Conservation (phyloP, 768 basidiomycete genomes). For the Lactarius trivialis region DNA sequence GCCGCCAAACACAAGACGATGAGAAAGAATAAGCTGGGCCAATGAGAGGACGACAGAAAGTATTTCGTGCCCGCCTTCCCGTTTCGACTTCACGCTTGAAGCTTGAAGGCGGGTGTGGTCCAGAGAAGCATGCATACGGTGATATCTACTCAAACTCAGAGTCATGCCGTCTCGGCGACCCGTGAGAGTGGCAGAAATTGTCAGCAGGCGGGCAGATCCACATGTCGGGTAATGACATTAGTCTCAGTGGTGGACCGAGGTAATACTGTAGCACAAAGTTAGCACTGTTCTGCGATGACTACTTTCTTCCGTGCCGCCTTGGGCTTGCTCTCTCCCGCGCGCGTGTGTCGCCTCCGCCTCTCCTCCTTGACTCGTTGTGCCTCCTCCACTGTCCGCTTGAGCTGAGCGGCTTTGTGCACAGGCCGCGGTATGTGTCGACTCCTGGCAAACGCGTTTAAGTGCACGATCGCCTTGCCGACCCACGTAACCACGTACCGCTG, state of each 20-base stretch:
- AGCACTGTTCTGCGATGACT: slow-evolving; percentile 75
- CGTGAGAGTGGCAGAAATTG: background rate
- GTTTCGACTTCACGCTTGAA: background rate
- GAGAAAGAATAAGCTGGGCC: background rate
- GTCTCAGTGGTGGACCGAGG: background rate
- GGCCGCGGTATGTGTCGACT: slow-evolving; percentile 82
- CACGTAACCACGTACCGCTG: slow-evolving; percentile 49
- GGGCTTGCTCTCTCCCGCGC: slow-evolving; percentile 80
- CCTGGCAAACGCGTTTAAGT: slow-evolving; percentile 32
- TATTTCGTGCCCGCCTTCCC: background rate
- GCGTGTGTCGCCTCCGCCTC: slow-evolving; percentile 81
- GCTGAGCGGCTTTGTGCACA: slow-evolving; percentile 79
- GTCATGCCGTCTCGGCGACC: background rate
- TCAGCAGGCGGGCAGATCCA: background rate
- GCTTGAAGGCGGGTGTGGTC: background rate
- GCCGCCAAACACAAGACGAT: background rate
- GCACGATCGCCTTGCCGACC: slow-evolving; percentile 2
- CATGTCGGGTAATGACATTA: background rate
- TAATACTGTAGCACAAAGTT: slow-evolving; percentile 8
- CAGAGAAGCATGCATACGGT: background rate
- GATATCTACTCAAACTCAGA: background rate
- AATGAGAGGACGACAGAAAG: background rate
- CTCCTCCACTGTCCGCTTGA: slow-evolving; percentile 92
- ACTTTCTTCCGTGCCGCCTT: slow-evolving; percentile 87
- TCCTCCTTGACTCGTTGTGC: slow-evolving; percentile 89